Evolutionary conservation across 495 filamentous ascomycete genomes (phyloP), one percentile per base, ranked within the genome.

Genomic region (Penicillium tannophilum): DNA sequence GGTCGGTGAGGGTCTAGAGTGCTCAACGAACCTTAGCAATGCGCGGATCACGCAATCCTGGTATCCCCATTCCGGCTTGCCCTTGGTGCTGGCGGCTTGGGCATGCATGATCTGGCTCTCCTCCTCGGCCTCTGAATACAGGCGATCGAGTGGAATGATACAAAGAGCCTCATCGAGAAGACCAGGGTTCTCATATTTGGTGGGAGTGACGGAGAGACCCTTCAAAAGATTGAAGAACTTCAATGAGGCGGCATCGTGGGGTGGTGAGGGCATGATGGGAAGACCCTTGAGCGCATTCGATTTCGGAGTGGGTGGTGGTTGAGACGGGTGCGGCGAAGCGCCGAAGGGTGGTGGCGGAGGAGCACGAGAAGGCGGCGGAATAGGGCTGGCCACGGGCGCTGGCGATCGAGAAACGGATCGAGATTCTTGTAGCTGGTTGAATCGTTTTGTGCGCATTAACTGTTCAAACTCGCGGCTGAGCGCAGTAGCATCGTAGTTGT

Each of bases 31-130:
- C 91, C 86, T 92, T 58, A 97, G 75, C 58, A 99, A 79, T 58
- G 94, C 90, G 64, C 89, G 86, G 63, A 99, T 88, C 31, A 97
- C 90, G 77, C 93, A 99, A 77, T 99, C 94, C 73, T 98, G 95
- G 67, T 97, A 97, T 14, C 92, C 93, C 95, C 95, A 99, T 82
- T 94, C 90, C 16, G 93, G 84, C 65, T 88, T 90, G 49, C 87
- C 83, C 3, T 88, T 90, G 68, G 96, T 82, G 63, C 90, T 93
- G 64, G 87, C 89, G 10, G 94, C 93, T 69, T 93, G 84, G 1
- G 92, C 94, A 63, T 89, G 84, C 56, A 96, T 76, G 41, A 97
- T 86, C 63, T 97, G 88, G 54, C 82, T 85, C 69, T 98, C 93
- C 64, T 98, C 92, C 67, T 98, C 92, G 39, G 94, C 94, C 66